phyloP scores from a whole-genome alignment of 2,329 filamentous ascomycete species.

The Calonectria ilicicola region DNA sequence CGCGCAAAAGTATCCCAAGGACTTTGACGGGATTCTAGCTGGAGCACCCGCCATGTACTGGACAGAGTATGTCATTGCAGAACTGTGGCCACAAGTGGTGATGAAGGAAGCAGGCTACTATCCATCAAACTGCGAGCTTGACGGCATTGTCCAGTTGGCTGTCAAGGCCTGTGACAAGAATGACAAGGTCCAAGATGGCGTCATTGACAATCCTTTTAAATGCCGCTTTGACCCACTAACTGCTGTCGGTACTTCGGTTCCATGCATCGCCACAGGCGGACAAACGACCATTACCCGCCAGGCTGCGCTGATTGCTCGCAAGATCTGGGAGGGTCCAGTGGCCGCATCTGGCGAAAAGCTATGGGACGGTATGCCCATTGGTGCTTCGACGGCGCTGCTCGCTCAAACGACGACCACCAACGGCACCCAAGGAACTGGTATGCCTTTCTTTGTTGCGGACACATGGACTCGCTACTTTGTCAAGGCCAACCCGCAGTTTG shows the following conservation, averaged over 20 bases:
- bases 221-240: slow-evolving; percentile 51
- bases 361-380: neutral
- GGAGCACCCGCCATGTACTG: slow-evolving; percentile 53
- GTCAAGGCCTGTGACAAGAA: slow-evolving; percentile 59
- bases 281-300: neutral
- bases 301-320: neutral
- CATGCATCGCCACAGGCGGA: slow-evolving; percentile 48
- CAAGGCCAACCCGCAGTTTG: slow-evolving; percentile 3
- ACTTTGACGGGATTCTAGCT: slow-evolving; percentile 65
- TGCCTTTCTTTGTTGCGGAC: neutral
- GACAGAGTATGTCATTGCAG: slow-evolving; percentile 43
- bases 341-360: slow-evolving; percentile 1
- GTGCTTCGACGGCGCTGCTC: neutral
- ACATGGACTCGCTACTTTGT: neutral
- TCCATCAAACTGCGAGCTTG: slow-evolving; percentile 20
- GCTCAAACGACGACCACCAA: neutral
- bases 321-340: slow-evolving; percentile 2
- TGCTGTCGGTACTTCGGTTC: neutral
- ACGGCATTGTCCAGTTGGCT: slow-evolving; percentile 53
- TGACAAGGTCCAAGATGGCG: slow-evolving; percentile 59
- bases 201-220: slow-evolving; percentile 55
- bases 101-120: slow-evolving; percentile 27
- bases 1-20: slow-evolving; percentile 62
- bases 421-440: neutral
- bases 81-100: slow-evolving; percentile 33